A percentile compares a stretch with the other conserved stretches of the same genome.
These are phyloP conservation scores for Backusella luteola DNA, from an alignment of 192 early-diverging fungal species.

Conservation along the genomic window DNA sequence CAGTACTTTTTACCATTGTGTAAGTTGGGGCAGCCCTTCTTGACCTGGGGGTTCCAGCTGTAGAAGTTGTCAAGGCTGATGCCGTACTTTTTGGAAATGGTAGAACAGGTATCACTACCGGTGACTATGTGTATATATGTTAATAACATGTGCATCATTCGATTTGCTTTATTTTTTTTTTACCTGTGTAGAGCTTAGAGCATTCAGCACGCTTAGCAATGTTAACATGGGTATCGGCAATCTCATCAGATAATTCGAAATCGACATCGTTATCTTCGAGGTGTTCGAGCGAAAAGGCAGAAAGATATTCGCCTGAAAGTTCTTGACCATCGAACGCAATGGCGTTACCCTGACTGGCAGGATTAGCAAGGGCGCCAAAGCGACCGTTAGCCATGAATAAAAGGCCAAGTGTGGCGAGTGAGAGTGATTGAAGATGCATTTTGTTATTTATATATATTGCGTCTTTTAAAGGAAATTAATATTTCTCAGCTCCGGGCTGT, in stretches of 20 bases:
- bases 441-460: not conserved
- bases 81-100: conserved; percentile 19
- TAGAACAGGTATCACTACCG: conserved; percentile 22
- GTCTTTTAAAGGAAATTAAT: not conserved
- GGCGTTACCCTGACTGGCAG: not conserved
- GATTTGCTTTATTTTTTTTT: not conserved
- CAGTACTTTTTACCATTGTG: conserved; percentile 28
- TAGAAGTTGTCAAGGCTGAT: conserved; percentile 22
- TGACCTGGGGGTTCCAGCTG: conserved; percentile 28
- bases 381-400: conserved; percentile 5
- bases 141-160: not conserved
- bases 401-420: conserved; percentile 17
- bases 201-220: conserved; percentile 21
- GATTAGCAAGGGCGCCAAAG: conserved; percentile 4
- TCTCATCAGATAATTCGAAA: conserved; percentile 25
- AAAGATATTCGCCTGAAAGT: not conserved
- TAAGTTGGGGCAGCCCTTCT: conserved; percentile 29
- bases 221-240: not conserved
- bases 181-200: conserved; percentile 24
- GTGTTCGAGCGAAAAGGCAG: conserved; percentile 7
- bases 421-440: conserved; percentile 22
- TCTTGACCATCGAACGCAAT: not conserved
- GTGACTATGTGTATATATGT: conserved; percentile 7
- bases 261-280: conserved; percentile 10
- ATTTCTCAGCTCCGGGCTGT: not conserved